These are phyloP conservation scores for Agrocybe chaxingu DNA, from an alignment of 768 basidiomycete species.

Conservation along the genomic window DNA sequence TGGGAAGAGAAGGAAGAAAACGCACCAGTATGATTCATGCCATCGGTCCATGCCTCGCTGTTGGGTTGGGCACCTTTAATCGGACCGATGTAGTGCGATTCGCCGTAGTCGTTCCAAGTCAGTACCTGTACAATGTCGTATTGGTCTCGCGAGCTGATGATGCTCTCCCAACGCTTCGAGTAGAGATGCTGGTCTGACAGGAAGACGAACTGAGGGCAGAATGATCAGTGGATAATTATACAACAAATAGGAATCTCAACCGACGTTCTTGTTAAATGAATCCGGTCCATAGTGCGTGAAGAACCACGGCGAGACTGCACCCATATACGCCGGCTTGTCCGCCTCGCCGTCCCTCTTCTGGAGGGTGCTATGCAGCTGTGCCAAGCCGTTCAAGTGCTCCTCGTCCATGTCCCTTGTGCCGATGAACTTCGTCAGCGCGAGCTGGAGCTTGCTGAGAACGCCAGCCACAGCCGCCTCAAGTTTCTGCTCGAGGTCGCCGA, in stretches of 20 bases:
- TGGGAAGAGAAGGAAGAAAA: slow-evolving; percentile 5
- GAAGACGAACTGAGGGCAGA: slow-evolving; percentile 51
- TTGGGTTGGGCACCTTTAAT: slow-evolving; percentile 70
- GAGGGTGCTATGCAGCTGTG: slow-evolving; percentile 21
- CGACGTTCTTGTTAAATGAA: slow-evolving; percentile 71
- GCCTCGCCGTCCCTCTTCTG: slow-evolving; percentile 22
- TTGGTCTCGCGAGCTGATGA: slow-evolving; percentile 53
- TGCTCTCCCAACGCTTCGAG: slow-evolving; percentile 62
- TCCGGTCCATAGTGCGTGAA: slow-evolving; percentile 72
- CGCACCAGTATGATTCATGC: slow-evolving; percentile 52
- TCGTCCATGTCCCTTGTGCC: slow-evolving; percentile 52
- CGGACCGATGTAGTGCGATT: slow-evolving; percentile 80
- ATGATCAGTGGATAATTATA: slow-evolving; percentile 1
- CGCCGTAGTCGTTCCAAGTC: slow-evolving; percentile 76
- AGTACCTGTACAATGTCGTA: slow-evolving; percentile 60
- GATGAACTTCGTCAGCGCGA: slow-evolving; percentile 35
- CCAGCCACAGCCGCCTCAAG: slow-evolving; percentile 15
- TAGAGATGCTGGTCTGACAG: slow-evolving; percentile 67
- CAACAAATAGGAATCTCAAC: slow-evolving; percentile 14
- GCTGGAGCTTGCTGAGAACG: slow-evolving; percentile 21
- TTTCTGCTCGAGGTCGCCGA: slow-evolving; percentile 11
- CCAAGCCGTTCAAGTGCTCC: slow-evolving; percentile 46
- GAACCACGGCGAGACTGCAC: slow-evolving; percentile 71
- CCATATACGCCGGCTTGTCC: slow-evolving; percentile 38
- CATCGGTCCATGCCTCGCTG: slow-evolving; percentile 71